Evolutionary conservation across 352 stramenopile species (phyloP), one percentile per base, ranked within the genome.

Genomic region (Pythium folliculosum): DNA sequence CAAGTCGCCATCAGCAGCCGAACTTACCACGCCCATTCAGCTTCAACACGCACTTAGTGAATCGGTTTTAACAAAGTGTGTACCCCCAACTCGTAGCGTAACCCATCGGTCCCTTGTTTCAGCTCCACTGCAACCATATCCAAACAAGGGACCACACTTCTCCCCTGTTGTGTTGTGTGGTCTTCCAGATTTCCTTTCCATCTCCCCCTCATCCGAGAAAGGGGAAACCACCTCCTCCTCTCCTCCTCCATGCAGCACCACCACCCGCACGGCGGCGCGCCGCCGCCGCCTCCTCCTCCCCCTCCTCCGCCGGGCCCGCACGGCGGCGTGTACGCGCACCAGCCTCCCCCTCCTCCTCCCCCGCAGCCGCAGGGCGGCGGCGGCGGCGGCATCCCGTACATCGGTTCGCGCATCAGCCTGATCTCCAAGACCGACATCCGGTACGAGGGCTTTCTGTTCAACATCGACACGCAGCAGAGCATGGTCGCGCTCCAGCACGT

Each of bases 351-450:
- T 9, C 54, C 67, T 13, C 67, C 78, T 44, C 68, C 65, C 38
- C 76, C 72, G 2, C 71, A 71, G 35, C 45, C n/a, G n/a, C 45
- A 52, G 51, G 16, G 16, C 12, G 55, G 38, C 55, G 82, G 79
- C 56, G 54, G 37, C 54, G 82, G 79, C 56, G 78, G 82, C 49
- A 91, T 94, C 67, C 86, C 86, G 60, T 94, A 94, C 76, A 81
- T 93, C 27, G 86, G 86, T 37, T 92, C 83, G 30, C 84, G 82
- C 68, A 94, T 94, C 67, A 89, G 77, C 40, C 72, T 94, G 49
- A 89, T 94, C 54, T 93, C 86, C 63, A 94, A 94, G 79, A 94
- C 84, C n/a, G 86, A 94, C 61, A 90, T 94, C 62, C 86, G 86
- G 45, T 94, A 94, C 67, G 86, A 94, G 73, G 85, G 86, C 12